Base-by-base conservation (phyloP, 1,284 basidiomycete genomes). In the Trametes hirsuta region DNA sequence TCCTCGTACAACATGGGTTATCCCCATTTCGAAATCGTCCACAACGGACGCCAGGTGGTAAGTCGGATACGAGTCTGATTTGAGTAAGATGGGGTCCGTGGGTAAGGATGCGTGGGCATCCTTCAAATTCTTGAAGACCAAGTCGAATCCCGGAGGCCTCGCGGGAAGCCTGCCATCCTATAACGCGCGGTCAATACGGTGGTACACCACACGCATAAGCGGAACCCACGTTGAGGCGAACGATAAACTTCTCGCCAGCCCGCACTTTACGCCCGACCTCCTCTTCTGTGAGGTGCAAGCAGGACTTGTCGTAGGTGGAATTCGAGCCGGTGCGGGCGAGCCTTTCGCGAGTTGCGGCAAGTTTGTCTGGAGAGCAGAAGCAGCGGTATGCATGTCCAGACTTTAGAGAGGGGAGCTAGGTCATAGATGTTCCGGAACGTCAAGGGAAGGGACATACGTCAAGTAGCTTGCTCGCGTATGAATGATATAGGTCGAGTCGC, bases 21-120 rank as follows among this genome's bases (percentile, higher is more conserved):
- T 95, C 0, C 87, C 87, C 97, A 99, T 99, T 67, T 90, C 86
- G 69, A 95, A 87, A 75, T 99, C 97, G 66, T 99, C 97, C 0
- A 97, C 93, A 0, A 99, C 93, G 35, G 88, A 96, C 0, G 97
- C 97, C 2, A 99, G 84, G 66, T 99, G 97, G 72, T 99, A 99
- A 0, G 97, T 99, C 1, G 97, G 97, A 74, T 92, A 97, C 0
- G 86, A 81, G 72, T 99, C 96, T 0, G 91, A 90, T 75, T 99
- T 99, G 65, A 98, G 79, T 1, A 99, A 78, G 53, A 99, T 86
- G 11, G 95, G 95, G 72, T 99, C 97, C 35, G 96, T 97, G 10
- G 88, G 84, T 0, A 93, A 75, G 0, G 89, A 92, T 10, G 84
- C 81, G 67, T 91, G 89, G 0, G 88, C 85, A 70, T 95, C 92